These are phyloP conservation scores for Cinnamomum chago DNA, from an alignment of 164 flowering plant species.

Conservation along the genomic window DNA sequence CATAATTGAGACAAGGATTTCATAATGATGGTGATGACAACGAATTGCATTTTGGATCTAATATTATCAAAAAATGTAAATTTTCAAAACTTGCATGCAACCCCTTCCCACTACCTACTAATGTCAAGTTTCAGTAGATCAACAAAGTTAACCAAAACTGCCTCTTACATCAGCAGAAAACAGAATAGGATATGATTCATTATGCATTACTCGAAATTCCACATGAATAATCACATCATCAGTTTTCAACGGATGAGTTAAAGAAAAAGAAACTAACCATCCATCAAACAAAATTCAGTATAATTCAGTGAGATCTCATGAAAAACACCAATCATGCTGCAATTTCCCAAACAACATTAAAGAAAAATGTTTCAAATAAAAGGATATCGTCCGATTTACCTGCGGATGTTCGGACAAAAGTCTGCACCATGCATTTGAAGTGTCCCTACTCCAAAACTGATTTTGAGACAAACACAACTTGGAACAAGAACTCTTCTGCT, in stretches of 20 bases:
- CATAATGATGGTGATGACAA: too few relatives aligned
- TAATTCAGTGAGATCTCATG: too few relatives aligned
- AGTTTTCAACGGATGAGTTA: background rate
- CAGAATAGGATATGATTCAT: too few relatives aligned
- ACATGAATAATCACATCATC: background rate
- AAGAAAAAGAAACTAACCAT: background rate
- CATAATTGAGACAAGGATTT: too few relatives aligned
- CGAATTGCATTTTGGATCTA: too few relatives aligned
- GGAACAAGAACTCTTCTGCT: conserved; percentile 42
- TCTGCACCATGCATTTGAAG: conserved; percentile 57
- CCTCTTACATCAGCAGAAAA: too few relatives aligned
- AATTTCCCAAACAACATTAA: background rate
- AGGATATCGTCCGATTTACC: conserved; percentile 26
- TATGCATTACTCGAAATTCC: too few relatives aligned
- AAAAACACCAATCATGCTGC: too few relatives aligned
- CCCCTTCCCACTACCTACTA: background rate
- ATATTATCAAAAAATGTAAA: too few relatives aligned
- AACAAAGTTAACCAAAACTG: too few relatives aligned
- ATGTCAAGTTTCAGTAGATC: too few relatives aligned
- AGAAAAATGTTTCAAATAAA: background rate
- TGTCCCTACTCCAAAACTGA: conserved; percentile 12
- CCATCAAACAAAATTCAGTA: too few relatives aligned
- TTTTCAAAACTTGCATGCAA: background rate
- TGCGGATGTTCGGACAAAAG: conserved; percentile 55
- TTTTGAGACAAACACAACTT: conserved; percentile 41